These are phyloP conservation scores for Tephrocybe rancida DNA, from an alignment of 768 basidiomycete species.

Conservation along the genomic window DNA sequence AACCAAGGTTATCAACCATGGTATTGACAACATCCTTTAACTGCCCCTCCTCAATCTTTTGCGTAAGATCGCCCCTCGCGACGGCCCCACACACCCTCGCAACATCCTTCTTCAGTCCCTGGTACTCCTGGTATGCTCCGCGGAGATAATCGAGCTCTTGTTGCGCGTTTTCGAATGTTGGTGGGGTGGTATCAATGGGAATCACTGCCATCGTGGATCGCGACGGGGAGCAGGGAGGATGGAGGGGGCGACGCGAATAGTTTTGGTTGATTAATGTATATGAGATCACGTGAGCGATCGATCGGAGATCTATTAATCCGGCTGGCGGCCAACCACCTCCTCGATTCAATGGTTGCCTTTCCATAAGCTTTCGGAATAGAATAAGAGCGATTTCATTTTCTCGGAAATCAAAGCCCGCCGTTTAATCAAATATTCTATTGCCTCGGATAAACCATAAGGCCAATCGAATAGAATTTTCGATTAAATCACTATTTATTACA, in stretches of 20 bases:
- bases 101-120: conserved; percentile 77
- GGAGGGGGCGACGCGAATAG: too few species aligned
- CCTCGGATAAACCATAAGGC: conserved; percentile 6
- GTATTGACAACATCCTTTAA: conserved; percentile 79
- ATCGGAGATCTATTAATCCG: too few species aligned
- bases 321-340: too few species aligned
- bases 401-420: neutral
- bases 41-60: conserved; percentile 83
- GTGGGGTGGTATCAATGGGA: too few species aligned
- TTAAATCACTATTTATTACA: neutral
- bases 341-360: conserved; percentile 8
- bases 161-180: too few species aligned
- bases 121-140: conserved; percentile 54
- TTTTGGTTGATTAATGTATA: too few species aligned
- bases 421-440: conserved; percentile 12
- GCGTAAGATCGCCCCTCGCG: conserved; percentile 72
- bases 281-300: too few species aligned
- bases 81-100: conserved; percentile 83
- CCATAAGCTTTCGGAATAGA: conserved; percentile 9
- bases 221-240: too few species aligned
- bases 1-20: conserved; percentile 70
- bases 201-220: too few species aligned
- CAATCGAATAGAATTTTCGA: conserved; percentile 8
- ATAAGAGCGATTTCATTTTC: neutral
- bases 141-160: conserved; percentile 12